Evolutionary conservation across 1,139 yeast genomes (phyloP).

Genomic region (Casaregolazyma suthepensis): DNA sequence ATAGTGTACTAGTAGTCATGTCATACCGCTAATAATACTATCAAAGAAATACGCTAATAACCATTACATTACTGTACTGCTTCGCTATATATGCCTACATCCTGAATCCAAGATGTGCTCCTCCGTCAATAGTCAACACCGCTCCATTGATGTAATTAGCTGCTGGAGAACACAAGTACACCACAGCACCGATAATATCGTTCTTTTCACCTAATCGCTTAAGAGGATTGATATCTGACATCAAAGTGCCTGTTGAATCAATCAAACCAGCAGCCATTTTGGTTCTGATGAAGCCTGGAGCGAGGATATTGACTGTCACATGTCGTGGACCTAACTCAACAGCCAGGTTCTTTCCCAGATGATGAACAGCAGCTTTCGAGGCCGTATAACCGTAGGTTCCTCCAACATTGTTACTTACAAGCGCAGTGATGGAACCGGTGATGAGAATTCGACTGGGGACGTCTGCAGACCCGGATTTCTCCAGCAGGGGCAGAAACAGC

Average conservation of each 20-base stretch:
- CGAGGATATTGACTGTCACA: constrained; percentile 61
- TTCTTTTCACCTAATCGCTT: constrained; percentile 57
- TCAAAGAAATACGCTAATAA: no score
- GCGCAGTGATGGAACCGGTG: constrained; percentile 51
- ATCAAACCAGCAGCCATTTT: constrained; percentile 70
- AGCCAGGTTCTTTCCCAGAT: constrained; percentile 60
- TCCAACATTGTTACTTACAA: constrained; percentile 40
- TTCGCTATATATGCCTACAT: constrained; percentile 11
- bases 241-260: constrained; percentile 45
- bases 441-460: constrained; percentile 65
- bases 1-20: no score
- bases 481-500: constrained; percentile 53
- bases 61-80: no score
- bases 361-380: constrained; percentile 73
- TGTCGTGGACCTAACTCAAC: constrained; percentile 59
- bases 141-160: constrained; percentile 62
- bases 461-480: constrained; percentile 46
- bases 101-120: constrained; percentile 34
- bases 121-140: constrained; percentile 75
- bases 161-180: constrained; percentile 55
- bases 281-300: constrained; percentile 76
- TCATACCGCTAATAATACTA: neutral
- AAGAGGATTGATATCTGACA: constrained; percentile 49
- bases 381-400: constrained; percentile 69
- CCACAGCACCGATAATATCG: constrained; percentile 54